A percentile compares a stretch with the other conserved stretches of the same genome.
Conservation (phyloP, 371 early-diverging fungal genomes). For the Mortierella sp. region DNA sequence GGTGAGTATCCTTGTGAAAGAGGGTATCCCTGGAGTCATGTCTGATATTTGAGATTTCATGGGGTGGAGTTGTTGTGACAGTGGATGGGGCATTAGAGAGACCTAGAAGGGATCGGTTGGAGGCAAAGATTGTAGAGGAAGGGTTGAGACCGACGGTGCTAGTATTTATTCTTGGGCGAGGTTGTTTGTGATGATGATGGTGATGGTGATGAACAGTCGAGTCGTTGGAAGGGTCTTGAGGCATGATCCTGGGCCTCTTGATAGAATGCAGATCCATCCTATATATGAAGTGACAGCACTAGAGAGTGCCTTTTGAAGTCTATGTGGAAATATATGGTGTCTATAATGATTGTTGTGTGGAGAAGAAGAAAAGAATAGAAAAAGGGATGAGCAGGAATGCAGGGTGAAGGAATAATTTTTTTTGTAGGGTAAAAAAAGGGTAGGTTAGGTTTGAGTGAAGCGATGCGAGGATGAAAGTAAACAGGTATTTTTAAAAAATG, state of each 20-base stretch:
- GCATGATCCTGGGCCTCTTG: conserved; percentile 45
- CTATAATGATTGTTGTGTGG: background rate
- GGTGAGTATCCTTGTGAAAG: conserved; percentile 44
- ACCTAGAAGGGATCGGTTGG: conserved; percentile 16
- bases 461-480: background rate
- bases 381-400: background rate
- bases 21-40: conserved; percentile 28
- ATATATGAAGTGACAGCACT: background rate
- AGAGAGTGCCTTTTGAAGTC: background rate
- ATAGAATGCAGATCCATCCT: conserved; percentile 43
- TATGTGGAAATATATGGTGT: background rate
- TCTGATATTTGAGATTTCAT: background rate
- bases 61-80: conserved; percentile 16
- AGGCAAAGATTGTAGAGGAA: conserved; percentile 1
- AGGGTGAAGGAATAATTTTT: background rate
- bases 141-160: conserved; percentile 21
- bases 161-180: conserved; percentile 6
- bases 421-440: background rate
- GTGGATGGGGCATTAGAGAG: background rate
- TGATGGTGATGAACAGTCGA: conserved; percentile 5
- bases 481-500: too few relatives aligned
- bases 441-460: background rate
- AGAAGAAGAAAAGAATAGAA: background rate
- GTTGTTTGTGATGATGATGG: conserved; percentile 1
- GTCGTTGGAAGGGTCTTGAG: conserved; percentile 10